Percentiles rank a stretch among this genome's conserved stretches.
These are phyloP conservation scores for Glycine soja DNA, from an alignment of 306 rosid species.

Conservation along the genomic window DNA sequence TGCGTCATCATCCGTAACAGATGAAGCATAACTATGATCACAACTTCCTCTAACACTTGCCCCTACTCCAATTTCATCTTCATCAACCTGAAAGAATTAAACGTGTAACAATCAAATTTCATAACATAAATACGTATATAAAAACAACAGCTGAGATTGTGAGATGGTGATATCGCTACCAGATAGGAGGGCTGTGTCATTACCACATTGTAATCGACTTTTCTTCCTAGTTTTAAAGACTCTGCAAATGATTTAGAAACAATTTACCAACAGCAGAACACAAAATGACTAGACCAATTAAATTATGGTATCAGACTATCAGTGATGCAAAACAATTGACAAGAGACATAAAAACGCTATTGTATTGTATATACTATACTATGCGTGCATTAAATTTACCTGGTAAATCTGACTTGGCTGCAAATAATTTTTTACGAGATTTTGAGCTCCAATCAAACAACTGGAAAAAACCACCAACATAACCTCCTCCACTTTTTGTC, in stretches of 20 bases:
- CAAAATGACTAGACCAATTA: conserved; percentile 21
- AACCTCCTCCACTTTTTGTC: conserved; percentile 67
- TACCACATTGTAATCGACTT: conserved; percentile 57
- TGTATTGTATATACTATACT: neutral
- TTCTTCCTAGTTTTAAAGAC: conserved; percentile 61
- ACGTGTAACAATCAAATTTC: conserved; percentile 31
- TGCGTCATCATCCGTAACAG: conserved; percentile 86
- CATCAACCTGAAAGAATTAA: conserved; percentile 60
- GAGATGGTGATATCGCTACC: conserved; percentile 48
- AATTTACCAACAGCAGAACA: conserved; percentile 39
- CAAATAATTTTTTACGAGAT: conserved; percentile 84
- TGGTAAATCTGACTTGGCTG: conserved; percentile 67
- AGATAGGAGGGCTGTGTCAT: conserved; percentile 53
- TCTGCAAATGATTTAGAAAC: conserved; percentile 51
- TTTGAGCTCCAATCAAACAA: conserved; percentile 93
- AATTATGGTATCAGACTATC: neutral
- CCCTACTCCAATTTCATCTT: conserved; percentile 62
- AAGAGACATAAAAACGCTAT: neutral
- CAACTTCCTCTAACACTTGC: conserved; percentile 67
- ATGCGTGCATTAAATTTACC: conserved; percentile 54
- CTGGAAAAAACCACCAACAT: conserved; percentile 84
- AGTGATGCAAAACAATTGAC: conserved; percentile 4
- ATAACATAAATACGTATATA: conserved; percentile 9
- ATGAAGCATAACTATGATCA: conserved; percentile 86
- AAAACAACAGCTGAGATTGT: conserved; percentile 7